These are phyloP conservation scores for Diaporthe nobilis DNA, from an alignment of 2,329 filamentous ascomycete genomes.

Conservation along the genomic window DNA sequence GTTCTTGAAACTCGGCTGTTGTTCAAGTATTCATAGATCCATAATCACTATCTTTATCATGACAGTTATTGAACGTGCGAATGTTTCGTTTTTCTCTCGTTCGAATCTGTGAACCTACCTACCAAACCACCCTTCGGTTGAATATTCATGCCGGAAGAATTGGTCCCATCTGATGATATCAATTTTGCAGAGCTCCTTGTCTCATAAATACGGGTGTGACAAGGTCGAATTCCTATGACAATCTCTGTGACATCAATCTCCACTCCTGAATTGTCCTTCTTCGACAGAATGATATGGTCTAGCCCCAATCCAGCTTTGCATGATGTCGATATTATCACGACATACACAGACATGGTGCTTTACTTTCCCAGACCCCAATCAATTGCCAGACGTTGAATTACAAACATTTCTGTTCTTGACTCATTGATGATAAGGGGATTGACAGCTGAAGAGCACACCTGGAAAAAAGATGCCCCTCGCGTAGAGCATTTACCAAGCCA, in stretches of 20 bases:
- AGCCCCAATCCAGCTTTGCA: not conserved
- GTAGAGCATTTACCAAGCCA: not conserved
- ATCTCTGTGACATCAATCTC: not conserved
- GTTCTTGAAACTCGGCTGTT: not conserved
- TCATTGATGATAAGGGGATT: not conserved
- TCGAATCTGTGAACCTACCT: not conserved
- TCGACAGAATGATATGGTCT: not conserved
- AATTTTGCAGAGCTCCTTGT: not conserved
- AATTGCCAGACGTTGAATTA: not conserved
- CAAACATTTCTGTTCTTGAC: not conserved
- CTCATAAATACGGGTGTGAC: not conserved
- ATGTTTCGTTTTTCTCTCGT: not conserved
- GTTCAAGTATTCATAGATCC: not conserved
- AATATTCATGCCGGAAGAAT: too few species aligned
- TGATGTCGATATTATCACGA: not conserved
- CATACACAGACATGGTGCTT: not conserved
- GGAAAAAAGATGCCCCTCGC: not conserved
- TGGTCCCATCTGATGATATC: not conserved
- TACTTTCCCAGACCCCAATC: not conserved
- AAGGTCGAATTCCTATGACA: too few species aligned
- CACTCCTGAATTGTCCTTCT: not conserved
- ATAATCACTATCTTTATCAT: not conserved
- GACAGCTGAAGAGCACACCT: not conserved
- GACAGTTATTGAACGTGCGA: not conserved
- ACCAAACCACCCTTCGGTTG: not conserved